A percentile compares a stretch with the other conserved stretches of the same genome.
Evolutionary conservation across 176 grass and related monocot species (phyloP).

Genomic region (Carex kokanica): DNA sequence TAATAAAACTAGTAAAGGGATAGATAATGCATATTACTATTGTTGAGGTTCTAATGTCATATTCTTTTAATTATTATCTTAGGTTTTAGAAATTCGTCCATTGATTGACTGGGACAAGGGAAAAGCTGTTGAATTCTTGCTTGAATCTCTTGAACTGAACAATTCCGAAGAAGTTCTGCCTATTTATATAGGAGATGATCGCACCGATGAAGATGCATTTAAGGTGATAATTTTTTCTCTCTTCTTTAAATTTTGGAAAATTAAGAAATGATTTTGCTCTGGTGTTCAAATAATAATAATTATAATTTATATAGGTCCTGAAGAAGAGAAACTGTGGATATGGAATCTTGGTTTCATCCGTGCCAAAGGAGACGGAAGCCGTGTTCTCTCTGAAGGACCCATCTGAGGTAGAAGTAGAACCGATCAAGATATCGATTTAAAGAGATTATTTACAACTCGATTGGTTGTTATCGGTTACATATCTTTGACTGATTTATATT

Average conservation of each 20-base stretch:
- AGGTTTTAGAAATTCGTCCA: slow-evolving; percentile 98
- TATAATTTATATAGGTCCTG: slow-evolving; percentile 41
- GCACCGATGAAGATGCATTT: slow-evolving; percentile 94
- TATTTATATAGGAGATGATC: slow-evolving; percentile 93
- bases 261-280: background rate
- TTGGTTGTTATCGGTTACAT: background rate
- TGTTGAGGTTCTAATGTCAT: background rate
- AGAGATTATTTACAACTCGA: background rate
- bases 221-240: slow-evolving; percentile 44
- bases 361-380: slow-evolving; percentile 71
- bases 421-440: too few relatives aligned
- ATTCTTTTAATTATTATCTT: background rate
- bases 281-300: background rate
- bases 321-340: slow-evolving; percentile 49
- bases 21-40: background rate
- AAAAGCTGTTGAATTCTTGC: slow-evolving; percentile 85
- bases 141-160: slow-evolving; percentile 56
- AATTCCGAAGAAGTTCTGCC: slow-evolving; percentile 57
- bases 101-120: slow-evolving; percentile 96
- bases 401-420: slow-evolving; percentile 48
- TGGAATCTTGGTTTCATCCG: slow-evolving; percentile 75
- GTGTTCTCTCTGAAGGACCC: slow-evolving; percentile 87
- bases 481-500: background rate
- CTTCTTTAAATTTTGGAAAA: background rate
- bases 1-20: too few relatives aligned